Percentiles rank a stretch among this genome's conserved stretches.
These are phyloP conservation scores for Vachellia pachyceras DNA, from an alignment of 306 rosid genomes.

Conservation along the genomic window DNA sequence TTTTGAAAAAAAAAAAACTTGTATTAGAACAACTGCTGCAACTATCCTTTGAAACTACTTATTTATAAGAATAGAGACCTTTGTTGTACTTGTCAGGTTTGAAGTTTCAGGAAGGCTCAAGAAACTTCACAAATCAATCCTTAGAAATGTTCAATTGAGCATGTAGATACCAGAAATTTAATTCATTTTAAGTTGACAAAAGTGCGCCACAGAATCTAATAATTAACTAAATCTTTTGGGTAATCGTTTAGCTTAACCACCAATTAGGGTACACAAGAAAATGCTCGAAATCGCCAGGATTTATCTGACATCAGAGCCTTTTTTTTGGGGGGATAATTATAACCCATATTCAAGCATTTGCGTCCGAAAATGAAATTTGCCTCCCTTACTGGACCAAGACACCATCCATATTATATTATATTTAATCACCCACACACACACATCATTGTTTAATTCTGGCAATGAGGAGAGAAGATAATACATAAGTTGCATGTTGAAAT, in stretches of 20 bases:
- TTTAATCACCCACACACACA: neutral
- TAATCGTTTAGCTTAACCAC: conserved; percentile 15
- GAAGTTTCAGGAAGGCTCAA: neutral
- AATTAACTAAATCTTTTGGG: conserved; percentile 11
- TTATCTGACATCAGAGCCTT: conserved; percentile 11
- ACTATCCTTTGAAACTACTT: neutral
- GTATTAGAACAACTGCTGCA: neutral
- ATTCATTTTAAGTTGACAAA: conserved; percentile 4
- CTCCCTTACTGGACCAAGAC: neutral
- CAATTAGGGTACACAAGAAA: neutral
- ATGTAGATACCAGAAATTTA: neutral
- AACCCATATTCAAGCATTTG: neutral
- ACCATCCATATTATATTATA: neutral
- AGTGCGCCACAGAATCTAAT: neutral
- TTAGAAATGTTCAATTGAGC: neutral
- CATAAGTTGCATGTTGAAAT: neutral
- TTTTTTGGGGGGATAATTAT: neutral
- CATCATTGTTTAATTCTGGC: neutral
- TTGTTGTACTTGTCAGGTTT: neutral
- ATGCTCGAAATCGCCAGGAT: neutral
- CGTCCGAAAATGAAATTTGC: neutral
- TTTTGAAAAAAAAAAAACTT: neutral
- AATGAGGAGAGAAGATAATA: neutral
- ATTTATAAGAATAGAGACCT: neutral
- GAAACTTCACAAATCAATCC: neutral